These are phyloP conservation scores for Penstemon newberryi DNA, from an alignment of 257 asterid species.

Conservation along the genomic window DNA sequence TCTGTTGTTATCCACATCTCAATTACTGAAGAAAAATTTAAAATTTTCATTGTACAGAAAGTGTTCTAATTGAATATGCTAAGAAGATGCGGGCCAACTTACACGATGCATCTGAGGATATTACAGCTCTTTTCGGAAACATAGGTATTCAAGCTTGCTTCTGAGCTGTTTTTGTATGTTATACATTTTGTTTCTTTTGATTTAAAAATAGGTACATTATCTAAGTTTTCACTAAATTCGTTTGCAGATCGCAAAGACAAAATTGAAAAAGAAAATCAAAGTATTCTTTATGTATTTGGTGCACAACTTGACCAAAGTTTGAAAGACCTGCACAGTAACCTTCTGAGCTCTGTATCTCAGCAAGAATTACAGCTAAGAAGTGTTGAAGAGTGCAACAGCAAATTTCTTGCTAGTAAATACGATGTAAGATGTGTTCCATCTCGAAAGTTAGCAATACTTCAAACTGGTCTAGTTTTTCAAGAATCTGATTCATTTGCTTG, in stretches of 20 bases:
- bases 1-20: conserved; percentile 6
- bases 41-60: conserved; percentile 49
- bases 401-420: conserved; percentile 62
- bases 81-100: conserved; percentile 59
- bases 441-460: background rate
- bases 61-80: conserved; percentile 56
- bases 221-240: conserved; percentile 23
- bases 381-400: conserved; percentile 47
- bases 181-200: background rate
- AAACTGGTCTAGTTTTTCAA: conserved; percentile 13
- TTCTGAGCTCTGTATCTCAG: conserved; percentile 56
- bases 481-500: conserved; percentile 27
- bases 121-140: conserved; percentile 60
- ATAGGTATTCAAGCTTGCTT: conserved; percentile 45
- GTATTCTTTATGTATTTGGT: conserved; percentile 57
- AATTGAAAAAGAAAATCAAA: conserved; percentile 65
- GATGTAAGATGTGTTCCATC: conserved; percentile 44
- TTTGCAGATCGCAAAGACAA: conserved; percentile 70
- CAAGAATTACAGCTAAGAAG: conserved; percentile 66
- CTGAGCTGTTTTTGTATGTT: conserved; percentile 3
- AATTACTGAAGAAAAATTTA: conserved; percentile 7
- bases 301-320: conserved; percentile 59
- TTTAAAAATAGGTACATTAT: conserved; percentile 3
- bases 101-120: conserved; percentile 67
- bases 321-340: conserved; percentile 59